phyloP scores from a whole-genome alignment of 192 early-diverging fungal genomes.

The Coemansia reversa region DNA sequence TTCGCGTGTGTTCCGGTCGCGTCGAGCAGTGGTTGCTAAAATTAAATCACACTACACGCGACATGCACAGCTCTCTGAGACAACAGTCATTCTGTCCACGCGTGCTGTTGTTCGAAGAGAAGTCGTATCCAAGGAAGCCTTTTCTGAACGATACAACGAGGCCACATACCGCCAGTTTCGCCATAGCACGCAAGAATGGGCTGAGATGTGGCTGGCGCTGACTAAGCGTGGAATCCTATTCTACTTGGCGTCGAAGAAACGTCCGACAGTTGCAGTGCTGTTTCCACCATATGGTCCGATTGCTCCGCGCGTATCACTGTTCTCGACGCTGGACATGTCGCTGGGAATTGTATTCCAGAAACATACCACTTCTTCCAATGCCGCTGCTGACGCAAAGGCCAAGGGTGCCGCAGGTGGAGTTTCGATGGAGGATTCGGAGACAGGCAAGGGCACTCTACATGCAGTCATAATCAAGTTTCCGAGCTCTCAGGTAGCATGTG shows the following conservation, averaged over 20 bases:
- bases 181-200: conserved; percentile 39
- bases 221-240: conserved; percentile 42
- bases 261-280: conserved; percentile 26
- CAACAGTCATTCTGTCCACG: conserved; percentile 30
- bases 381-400: conserved; percentile 7
- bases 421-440: conserved; percentile 16
- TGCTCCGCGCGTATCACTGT: conserved; percentile 50
- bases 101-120: conserved; percentile 44
- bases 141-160: conserved; percentile 43
- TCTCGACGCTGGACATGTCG: conserved; percentile 51
- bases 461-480: conserved; percentile 45
- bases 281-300: conserved; percentile 27
- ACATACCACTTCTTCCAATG: conserved; percentile 1
- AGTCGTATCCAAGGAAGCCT: conserved; percentile 21
- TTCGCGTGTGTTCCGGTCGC: conserved; percentile 12
- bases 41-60: conserved; percentile 28
- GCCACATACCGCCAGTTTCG: conserved; percentile 34
- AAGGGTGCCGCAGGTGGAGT: conserved; percentile 12
- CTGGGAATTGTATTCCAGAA: conserved; percentile 45
- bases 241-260: conserved; percentile 28
- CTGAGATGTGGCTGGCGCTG: conserved; percentile 50
- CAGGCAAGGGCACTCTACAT: conserved; percentile 16
- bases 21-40: conserved; percentile 30
- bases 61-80: conserved; percentile 32
- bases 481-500: conserved; percentile 37